Base-by-base conservation (phyloP, 1,139 yeast genomes). In the Trichomonascaceae sp. region DNA sequence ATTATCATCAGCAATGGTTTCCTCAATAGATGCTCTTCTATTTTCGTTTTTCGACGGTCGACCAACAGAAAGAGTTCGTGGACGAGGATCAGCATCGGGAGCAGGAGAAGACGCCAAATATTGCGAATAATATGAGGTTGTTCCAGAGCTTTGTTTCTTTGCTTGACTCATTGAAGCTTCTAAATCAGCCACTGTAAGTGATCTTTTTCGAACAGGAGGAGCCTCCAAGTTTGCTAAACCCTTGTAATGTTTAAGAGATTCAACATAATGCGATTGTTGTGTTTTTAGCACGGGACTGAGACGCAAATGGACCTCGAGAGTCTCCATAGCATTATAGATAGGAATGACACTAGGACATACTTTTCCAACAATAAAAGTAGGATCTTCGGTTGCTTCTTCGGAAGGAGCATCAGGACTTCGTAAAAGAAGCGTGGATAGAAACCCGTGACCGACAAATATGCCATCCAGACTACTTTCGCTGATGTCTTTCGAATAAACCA, bases 381-480 rank as follows among this genome's bases (percentile, higher is more conserved):
- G 56, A n/a, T 51, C 45, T 24, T 46, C 44, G 22, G 19, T 39
- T 15, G 48, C 43, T 30, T 50, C 24, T 8, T 38, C 38, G 32
- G 50, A 32, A 43, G 32, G 19, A 47, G 13, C 9, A 73, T 67
- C 7, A 71, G 61, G 58, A 66, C 60, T 13, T 77, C 77, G 57
- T 74, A 36, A 9, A 32, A 41, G 50, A 32, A 43, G 32, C 17
- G 52, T 36, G 6, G 73, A 67, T 5, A 72, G 60, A 57, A 67
- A 60, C n/a, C 77, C 77, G 57, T 74, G 76, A 17, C 75, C 74
- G 45, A 72, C 74, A 43, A 69, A 58, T 7, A 77, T 76, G 48
- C 59, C 57, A 52, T 64, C 74, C 6, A 66, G 65, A 17, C 45
- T 15, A 30, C 47, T 41, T 58, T 73, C 77, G 12, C 73, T 64